Evolutionary conservation across 306 rosid species (phyloP).

Genomic region (Cicer yamashitae): DNA sequence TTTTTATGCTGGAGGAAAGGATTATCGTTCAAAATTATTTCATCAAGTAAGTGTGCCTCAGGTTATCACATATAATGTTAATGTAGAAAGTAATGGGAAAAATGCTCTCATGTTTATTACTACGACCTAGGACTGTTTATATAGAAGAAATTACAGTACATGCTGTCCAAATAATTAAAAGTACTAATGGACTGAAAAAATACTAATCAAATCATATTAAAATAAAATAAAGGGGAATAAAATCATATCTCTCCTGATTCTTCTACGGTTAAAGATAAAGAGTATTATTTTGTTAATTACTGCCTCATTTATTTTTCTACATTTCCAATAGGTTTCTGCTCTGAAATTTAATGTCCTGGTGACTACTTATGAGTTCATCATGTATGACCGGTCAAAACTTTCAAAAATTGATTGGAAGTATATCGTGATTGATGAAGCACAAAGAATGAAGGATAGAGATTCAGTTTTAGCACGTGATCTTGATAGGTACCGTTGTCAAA

Average conservation of each 20-base stretch:
- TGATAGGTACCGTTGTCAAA: conserved; percentile 95
- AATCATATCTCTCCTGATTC: not conserved
- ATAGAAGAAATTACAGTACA: not conserved
- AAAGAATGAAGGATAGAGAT: conserved; percentile 98
- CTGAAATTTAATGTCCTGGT: conserved; percentile 97
- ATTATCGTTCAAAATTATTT: conserved; percentile 87
- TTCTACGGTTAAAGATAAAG: not conserved
- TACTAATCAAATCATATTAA: not conserved
- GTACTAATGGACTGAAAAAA: not conserved
- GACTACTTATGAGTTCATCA: conserved; percentile 99
- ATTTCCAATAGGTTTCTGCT: conserved; percentile 83
- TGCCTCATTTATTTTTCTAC: conserved; percentile 40
- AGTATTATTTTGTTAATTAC: conserved; percentile 25
- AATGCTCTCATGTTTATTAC: not conserved
- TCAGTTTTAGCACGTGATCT: conserved; percentile 98
- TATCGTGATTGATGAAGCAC: conserved; percentile 97
- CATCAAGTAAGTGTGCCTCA: conserved; percentile 73
- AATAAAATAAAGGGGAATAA: not conserved
- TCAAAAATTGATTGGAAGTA: conserved; percentile 98
- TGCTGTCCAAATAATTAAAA: not conserved
- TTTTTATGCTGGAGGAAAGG: conserved; percentile 93
- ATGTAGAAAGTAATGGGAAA: conserved; percentile 7
- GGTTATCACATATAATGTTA: conserved; percentile 37
- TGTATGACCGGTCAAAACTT: conserved; percentile 97
- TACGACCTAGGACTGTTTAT: not conserved